Base-by-base conservation (phyloP, 164 flowering plant species). In the Akebia trifoliata region DNA sequence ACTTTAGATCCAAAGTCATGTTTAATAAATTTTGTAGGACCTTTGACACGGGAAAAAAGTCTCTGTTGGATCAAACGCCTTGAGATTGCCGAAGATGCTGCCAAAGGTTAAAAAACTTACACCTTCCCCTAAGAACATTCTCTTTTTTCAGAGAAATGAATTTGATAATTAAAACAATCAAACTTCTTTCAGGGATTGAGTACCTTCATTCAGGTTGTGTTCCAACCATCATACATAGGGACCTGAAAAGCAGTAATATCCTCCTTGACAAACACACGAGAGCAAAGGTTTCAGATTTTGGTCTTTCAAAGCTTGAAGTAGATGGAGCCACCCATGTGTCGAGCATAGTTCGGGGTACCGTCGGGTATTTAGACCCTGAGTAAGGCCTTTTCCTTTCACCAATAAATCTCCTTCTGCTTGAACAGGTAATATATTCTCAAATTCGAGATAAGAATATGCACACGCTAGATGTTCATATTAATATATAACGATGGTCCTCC, bases 81-180 rank as follows among this genome's bases (percentile, higher is more conserved):
- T 47, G 92, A 93, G 78, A 81, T 93, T 68, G 98, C 98, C 56
- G 97, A 93, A 75, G 98, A 93, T 80, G 77, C 98, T 61, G 98
- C 94, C 24, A 87, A 75, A 90, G 98, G 98, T 92, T 40, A 38
- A 47, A 17, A n/a, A 28, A 48, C 39, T 10, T 24, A 9, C 50
- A 17, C 11, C 8, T 15, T 28, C 18, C 5, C 21, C 18, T 17
- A 50, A 45, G 36, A 49, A 53, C 35, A 11, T 31, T 26, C 17
- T 4, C 15, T n/a, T 44, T 24, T 35, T 30, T 17, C 42, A 22
- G 35, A 34, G 29, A 21, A 25, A 54, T 32, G 24, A 14, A 45
- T 35, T 39, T 50, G 47, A 29, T 50, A 42, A 31, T 28, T 47
- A 14, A 50, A 22, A 0, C 29, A 50, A 24, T 59, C 43, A 21